Percentiles rank a stretch among this genome's conserved stretches.
phyloP scores from a whole-genome alignment of 805 yeast genomes.

The Spathaspora arborariae region DNA sequence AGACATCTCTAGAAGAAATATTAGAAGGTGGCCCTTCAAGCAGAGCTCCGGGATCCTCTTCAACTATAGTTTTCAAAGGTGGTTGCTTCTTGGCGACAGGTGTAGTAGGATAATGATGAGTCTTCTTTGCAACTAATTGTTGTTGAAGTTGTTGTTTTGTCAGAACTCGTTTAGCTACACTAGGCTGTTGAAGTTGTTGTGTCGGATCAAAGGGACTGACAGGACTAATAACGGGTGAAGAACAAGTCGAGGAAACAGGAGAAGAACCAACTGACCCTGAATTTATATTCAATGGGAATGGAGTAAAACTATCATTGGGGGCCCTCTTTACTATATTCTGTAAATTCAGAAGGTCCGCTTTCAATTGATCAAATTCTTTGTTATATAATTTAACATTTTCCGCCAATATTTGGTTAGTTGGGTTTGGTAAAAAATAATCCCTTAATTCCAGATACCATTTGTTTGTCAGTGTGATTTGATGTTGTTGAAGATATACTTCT shows the following conservation, averaged over 20 bases:
- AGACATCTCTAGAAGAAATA: neutral
- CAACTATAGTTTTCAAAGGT: constrained; percentile 7
- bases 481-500: neutral
- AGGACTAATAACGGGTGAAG: constrained; percentile 1
- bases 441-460: constrained; percentile 8
- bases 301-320: constrained; percentile 4
- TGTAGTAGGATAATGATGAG: constrained; percentile 1
- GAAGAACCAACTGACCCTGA: constrained; percentile 1
- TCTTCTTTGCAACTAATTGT: neutral
- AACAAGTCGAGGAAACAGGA: constrained; percentile 2
- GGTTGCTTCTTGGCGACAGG: neutral
- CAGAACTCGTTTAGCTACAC: neutral
- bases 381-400: constrained; percentile 5
- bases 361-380: constrained; percentile 6
- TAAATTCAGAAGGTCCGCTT: constrained; percentile 4
- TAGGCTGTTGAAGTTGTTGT: neutral
- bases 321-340: constrained; percentile 1
- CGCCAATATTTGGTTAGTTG: constrained; percentile 6
- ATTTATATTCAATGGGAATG: constrained; percentile 7
- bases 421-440: constrained; percentile 6
- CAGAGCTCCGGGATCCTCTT: constrained; percentile 3
- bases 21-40: neutral
- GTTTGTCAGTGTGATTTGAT: neutral
- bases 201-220: neutral
- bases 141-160: neutral